Base-by-base conservation (phyloP, 169 alveolate genomes). In the Pseudocohnilembus persalinus region DNA sequence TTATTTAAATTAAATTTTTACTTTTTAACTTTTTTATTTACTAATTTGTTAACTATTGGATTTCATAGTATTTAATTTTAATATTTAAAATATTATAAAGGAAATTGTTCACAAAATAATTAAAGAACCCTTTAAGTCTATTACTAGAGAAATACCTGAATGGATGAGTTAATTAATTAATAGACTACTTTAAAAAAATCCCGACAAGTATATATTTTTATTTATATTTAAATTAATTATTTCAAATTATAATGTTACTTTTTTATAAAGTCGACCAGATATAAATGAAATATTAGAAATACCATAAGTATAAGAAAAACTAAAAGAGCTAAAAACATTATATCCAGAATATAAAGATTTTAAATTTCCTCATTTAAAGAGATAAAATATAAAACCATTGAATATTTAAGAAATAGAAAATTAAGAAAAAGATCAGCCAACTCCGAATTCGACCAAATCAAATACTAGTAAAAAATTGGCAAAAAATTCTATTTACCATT, bases 81-180 rank as follows among this genome's bases (percentile, higher is more conserved):
- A 6, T 32, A 35, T n/a, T n/a, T n/a, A n/a, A n/a, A n/a, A n/a
- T n/a, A n/a, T n/a, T n/a, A n/a, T n/a, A 72, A n/a, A 68, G 77
- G 77, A 68, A 73, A 74, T 82, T 82, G 79, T 63, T 33, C 29
- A 82, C n/a, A 68, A 82, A 82, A 82, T 82, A n/a, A 29, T 29
- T 31, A 0, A 33, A 15, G 63, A 27, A 0, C 26, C 34, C 30
- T 68, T 31, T 33, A 68, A 77, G 31, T 11, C 82, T 25, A 32
- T 34, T 64, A 31, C 31, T 6, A 73, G 33, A 28, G 73, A 34
- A 31, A 77, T 77, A 32, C 74, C 31, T 31, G 28, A 33, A 33
- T 77, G 34, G 34, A 33, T 27, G 20, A 77, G 33, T n/a, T 31
- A 1, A n/a, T 31, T 77, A 27, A 72, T 77, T 0, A 33, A 77